Evolutionary conservation across 306 rosid species (phyloP), one percentile per base, ranked within the genome.

Genomic region (Citrullus colocynthis): DNA sequence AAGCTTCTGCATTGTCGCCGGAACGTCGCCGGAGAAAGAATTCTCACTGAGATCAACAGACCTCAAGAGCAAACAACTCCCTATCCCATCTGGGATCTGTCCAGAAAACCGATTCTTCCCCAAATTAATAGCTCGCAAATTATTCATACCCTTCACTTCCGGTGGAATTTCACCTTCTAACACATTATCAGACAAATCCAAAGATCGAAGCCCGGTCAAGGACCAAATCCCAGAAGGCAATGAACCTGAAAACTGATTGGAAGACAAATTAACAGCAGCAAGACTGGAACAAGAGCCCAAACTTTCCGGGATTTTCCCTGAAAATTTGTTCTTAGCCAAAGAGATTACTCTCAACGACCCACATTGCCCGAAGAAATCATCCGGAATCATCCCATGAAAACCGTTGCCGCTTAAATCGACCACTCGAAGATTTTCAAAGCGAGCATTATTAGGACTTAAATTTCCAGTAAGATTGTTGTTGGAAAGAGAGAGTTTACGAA

Each of bases 21-120:
- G 99, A 6, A 96, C 61, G 42, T 65, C 59, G 7, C 98, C 96
- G 28, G 88, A 84, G 77, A 96, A 79, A 14, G 87, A 87, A 85
- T 96, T 96, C 66, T 86, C 93, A 66, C 98, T 81, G 7, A 96
- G 85, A 86, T 96, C 98, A 84, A 96, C 60, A 62, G 89, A 91
- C 88, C 97, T 88, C 89, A 92, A 84, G 80, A 92, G 97, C 84
- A 85, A 86, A 78, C 97, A 96, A 81, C 91, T 89, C 78, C 99
- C 98, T 81, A 92, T 88, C 5, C 91, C 98, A 79, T 80, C 82
- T 0, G 97, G 98, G 59, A 96, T 81, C 79, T 49, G 64, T 71
- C 99, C 99, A 17, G 90, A 84, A 78, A 96, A 78, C 72, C 79
- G 87, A 81, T 96, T 96, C 75, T 78, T 91, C 3, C 87, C 87